Evolutionary conservation across 768 basidiomycete species (phyloP), one percentile per base, ranked within the genome.

Genomic region (Psilocybe azurescens): DNA sequence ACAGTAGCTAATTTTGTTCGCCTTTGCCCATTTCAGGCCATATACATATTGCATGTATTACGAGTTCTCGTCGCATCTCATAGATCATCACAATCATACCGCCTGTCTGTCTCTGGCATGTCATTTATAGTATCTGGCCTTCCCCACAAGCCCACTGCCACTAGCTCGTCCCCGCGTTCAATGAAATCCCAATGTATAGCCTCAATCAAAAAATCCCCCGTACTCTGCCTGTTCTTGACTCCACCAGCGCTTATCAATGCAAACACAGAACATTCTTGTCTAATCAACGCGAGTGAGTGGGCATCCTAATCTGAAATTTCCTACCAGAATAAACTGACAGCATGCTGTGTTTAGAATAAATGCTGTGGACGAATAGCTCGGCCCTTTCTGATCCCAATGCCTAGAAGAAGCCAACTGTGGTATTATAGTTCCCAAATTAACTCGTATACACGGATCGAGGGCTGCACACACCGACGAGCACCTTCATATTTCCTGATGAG

Each of bases 221-320:
- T 24, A 9, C 28, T 48, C 32, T 47, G 41, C 10, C 56, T 49
- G 10, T 13, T 54, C 53, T 54, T 18, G 53, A 39, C 51, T 52
- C 36, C 44, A 59, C 48, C 20, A 59, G 36, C 33, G 36, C 48
- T 59, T 10, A 38, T 59, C 49, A 58, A 16, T 20, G 6, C 30
- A 4, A 32, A 36, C 7, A 18, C n/a, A 33, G 30, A 52, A 32
- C 30, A 3, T 30, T 14, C 28, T n/a, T 6, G 2, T 5, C 41
- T 1, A 13, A 44, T n/a, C 41, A 44, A 44, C 14, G 14, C n/a
- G 2, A 14, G 41, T 44, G 14, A 5, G n/a, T n/a, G n/a, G 33
- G 33, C 33, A 36, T 36, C 11, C 11, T 36, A 11, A 36, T 36
- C 33, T 3, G 33, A 36, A 7, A 7, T 36, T 36, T 36, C 33